phyloP scores from a whole-genome alignment of 805 yeast species.

The Metschnikowia borealis region DNA sequence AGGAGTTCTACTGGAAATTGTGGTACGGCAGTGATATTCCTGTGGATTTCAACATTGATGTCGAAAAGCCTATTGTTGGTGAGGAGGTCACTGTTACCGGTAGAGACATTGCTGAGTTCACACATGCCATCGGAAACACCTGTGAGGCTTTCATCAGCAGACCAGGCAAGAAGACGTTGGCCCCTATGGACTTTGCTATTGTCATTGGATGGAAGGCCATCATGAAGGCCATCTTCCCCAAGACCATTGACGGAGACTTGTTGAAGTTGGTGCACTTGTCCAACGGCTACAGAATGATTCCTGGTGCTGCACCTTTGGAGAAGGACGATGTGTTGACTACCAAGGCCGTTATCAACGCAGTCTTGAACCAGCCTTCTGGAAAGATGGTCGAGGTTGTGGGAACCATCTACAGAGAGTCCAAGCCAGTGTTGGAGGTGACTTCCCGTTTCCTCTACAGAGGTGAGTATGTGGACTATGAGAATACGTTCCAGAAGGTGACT shows the following conservation, averaged over 20 bases:
- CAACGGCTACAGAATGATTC: conserved; percentile 87
- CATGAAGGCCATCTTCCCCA: conserved; percentile 97
- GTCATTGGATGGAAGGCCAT: conserved; percentile 98
- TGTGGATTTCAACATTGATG: conserved; percentile 68
- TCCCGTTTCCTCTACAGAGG: conserved; percentile 98
- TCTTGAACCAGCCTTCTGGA: conserved; percentile 87
- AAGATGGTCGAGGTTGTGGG: conserved; percentile 96
- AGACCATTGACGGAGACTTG: conserved; percentile 92
- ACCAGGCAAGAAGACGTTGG: conserved; percentile 76
- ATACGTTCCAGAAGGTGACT: conserved; percentile 82
- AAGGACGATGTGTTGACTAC: conserved; percentile 84
- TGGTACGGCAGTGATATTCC: conserved; percentile 75
- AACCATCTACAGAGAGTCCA: conserved; percentile 68
- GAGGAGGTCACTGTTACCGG: conserved; percentile 63
- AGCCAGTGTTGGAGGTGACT: conserved; percentile 87
- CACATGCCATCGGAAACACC: conserved; percentile 95
- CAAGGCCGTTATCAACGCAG: conserved; percentile 80
- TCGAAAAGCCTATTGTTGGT: conserved; percentile 68
- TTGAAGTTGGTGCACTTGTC: conserved; percentile 91
- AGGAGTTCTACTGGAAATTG: conserved; percentile 93
- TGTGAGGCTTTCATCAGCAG: conserved; percentile 94
- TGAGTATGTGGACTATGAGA: conserved; percentile 76
- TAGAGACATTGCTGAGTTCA: conserved; percentile 81
- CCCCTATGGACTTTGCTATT: conserved; percentile 99
- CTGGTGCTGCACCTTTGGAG: conserved; percentile 86